Conservation (phyloP, 805 yeast species). For the Saccharomycopsis javanensis region DNA sequence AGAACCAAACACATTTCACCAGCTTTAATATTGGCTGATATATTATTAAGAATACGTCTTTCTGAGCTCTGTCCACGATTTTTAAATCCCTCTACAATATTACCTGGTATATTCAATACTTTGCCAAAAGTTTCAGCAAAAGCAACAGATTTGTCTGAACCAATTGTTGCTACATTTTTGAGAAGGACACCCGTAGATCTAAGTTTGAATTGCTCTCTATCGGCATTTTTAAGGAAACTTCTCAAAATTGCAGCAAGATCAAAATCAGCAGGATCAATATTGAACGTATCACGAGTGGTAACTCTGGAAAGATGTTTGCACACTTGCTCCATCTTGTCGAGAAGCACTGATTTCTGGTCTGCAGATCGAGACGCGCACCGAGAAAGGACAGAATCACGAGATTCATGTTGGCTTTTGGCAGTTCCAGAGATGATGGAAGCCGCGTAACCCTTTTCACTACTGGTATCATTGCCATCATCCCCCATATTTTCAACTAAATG, state of each 20-base stretch:
- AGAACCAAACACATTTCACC: conserved; percentile 47
- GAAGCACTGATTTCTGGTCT: not conserved
- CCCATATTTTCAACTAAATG: not conserved
- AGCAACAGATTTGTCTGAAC: conserved; percentile 45
- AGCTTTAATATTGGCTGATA: conserved; percentile 35
- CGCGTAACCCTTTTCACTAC: not conserved
- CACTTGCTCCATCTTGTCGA: conserved; percentile 9
- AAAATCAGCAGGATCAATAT: conserved; percentile 31
- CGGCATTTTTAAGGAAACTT: conserved; percentile 26
- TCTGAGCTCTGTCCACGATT: conserved; percentile 24
- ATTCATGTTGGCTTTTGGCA: not conserved
- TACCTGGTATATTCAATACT: conserved; percentile 14
- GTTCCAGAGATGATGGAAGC: not conserved
- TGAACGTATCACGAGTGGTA: conserved; percentile 16
- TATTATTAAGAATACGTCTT: conserved; percentile 31
- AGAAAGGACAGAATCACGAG: not conserved
- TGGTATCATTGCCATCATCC: not conserved
- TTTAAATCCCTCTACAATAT: conserved; percentile 4
- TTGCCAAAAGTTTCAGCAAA: conserved; percentile 37
- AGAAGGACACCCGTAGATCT: conserved; percentile 36
- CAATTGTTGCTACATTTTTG: conserved; percentile 35
- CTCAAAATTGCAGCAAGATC: conserved; percentile 31
- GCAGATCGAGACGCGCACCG: not conserved
- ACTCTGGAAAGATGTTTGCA: conserved; percentile 13
- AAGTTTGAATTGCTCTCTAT: conserved; percentile 1